These are phyloP conservation scores for Penicillium psychrofluorescens DNA, from an alignment of 495 filamentous ascomycete genomes.

Conservation along the genomic window DNA sequence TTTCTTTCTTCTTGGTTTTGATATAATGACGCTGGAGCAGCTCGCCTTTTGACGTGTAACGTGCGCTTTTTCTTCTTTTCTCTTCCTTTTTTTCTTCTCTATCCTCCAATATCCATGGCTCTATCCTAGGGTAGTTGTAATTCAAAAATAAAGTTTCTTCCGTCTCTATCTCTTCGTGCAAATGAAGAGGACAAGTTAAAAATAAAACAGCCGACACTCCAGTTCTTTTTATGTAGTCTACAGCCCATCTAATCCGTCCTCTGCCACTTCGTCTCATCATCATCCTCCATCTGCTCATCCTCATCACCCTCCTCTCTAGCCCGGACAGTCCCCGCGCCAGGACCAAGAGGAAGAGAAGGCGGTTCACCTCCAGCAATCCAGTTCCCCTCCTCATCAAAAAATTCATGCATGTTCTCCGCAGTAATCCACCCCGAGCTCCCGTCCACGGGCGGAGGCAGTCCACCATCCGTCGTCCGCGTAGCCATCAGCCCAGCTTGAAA, in stretches of 20 bases:
- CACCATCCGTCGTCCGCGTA: conserved; percentile 30
- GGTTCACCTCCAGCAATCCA: conserved; percentile 42
- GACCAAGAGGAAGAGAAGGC: conserved; percentile 37
- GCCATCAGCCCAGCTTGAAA: conserved; percentile 22
- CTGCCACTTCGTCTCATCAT: conserved; percentile 54
- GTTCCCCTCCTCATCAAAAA: conserved; percentile 58
- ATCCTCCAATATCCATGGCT: conserved; percentile 10
- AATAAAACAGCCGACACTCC: neutral
- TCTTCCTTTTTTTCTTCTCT: neutral
- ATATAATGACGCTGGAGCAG: neutral
- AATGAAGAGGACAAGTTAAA: too few relatives aligned
- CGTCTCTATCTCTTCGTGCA: neutral
- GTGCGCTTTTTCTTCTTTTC: conserved; percentile 14
- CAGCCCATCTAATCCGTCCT: conserved; percentile 43
- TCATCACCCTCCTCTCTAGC: conserved; percentile 30
- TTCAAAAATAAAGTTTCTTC: conserved; percentile 6
- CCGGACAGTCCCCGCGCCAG: conserved; percentile 52
- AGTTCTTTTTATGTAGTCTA: neutral
- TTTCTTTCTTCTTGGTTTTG: neutral
- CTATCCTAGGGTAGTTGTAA: conserved; percentile 13
- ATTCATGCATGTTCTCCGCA: conserved; percentile 86
- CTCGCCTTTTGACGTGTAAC: conserved; percentile 5
- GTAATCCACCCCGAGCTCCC: conserved; percentile 95
- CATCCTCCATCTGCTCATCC: conserved; percentile 25
- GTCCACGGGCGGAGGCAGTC: conserved; percentile 67